Conservation (phyloP, 805 yeast species). For the Teunomyces stri region DNA sequence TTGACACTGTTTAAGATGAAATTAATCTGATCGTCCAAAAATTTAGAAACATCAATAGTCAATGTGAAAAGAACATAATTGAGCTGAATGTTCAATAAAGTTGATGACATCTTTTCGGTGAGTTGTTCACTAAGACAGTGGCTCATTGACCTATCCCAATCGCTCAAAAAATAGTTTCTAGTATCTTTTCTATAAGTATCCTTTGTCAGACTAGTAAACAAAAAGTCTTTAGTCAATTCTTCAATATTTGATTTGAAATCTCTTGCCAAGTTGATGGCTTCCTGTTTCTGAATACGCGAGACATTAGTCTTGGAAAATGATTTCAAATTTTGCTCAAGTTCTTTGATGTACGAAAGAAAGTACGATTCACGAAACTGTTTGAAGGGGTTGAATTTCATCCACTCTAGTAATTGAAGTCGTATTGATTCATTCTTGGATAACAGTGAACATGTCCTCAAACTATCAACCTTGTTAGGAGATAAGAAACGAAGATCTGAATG, state of each 20-base stretch:
- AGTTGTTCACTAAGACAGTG: constrained; percentile 23
- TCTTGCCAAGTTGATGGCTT: constrained; percentile 18
- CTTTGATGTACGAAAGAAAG: constrained; percentile 17
- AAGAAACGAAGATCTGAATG: constrained; percentile 35
- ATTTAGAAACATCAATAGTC: constrained; percentile 25
- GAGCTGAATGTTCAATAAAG: constrained; percentile 35
- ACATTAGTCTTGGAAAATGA: constrained; percentile 13
- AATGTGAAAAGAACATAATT: constrained; percentile 37
- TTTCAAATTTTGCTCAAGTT: constrained; percentile 14
- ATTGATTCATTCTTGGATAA: constrained; percentile 9
- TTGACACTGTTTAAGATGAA: neutral
- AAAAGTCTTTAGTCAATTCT: constrained; percentile 20
- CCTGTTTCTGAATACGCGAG: constrained; percentile 14
- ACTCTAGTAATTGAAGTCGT: constrained; percentile 31
- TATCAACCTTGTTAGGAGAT: constrained; percentile 7
- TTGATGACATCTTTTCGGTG: constrained; percentile 20
- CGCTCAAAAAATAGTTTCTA: constrained; percentile 17
- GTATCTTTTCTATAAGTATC: neutral
- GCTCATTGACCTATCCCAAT: constrained; percentile 32
- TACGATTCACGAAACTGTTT: constrained; percentile 23
- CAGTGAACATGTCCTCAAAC: constrained; percentile 13
- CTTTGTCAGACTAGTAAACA: constrained; percentile 9
- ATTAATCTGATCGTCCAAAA: constrained; percentile 16
- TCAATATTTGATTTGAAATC: constrained; percentile 17
- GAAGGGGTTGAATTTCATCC: constrained; percentile 40